A percentile compares a stretch with the other conserved stretches of the same genome.
phyloP scores from a whole-genome alignment of 2,329 filamentous ascomycete genomes.

The Hymenoscyphus occultus region DNA sequence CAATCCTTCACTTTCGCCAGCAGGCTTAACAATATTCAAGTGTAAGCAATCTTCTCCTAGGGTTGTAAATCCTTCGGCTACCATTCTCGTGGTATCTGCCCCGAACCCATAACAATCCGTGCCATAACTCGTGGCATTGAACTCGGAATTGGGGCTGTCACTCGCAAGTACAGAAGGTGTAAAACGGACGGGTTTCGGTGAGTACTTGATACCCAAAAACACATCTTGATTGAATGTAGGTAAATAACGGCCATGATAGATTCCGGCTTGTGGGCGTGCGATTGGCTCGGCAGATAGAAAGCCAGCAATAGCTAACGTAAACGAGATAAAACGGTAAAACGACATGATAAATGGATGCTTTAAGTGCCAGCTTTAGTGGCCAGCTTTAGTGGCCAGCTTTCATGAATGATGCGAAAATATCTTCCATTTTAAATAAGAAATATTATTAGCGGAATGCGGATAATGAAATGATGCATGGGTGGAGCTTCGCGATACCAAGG shows the following conservation, averaged over 20 bases:
- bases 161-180: not conserved
- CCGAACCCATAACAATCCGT: not conserved
- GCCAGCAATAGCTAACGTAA: not conserved
- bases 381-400: not conserved
- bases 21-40: constrained; percentile 1
- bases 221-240: constrained; percentile 2
- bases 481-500: not conserved
- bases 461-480: not conserved
- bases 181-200: not conserved
- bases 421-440: not conserved
- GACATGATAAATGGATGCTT: not conserved
- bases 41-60: not conserved
- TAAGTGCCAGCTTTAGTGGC: not conserved
- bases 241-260: not conserved
- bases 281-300: not conserved
- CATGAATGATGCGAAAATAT: not conserved
- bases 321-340: not conserved
- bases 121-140: not conserved
- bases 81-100: not conserved
- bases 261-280: not conserved
- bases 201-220: not conserved
- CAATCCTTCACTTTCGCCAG: not conserved
- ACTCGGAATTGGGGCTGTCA: not conserved
- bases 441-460: not conserved
- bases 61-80: not conserved